phyloP scores from a whole-genome alignment of 2,329 filamentous ascomycete species.

The Metarhizium humberi region DNA sequence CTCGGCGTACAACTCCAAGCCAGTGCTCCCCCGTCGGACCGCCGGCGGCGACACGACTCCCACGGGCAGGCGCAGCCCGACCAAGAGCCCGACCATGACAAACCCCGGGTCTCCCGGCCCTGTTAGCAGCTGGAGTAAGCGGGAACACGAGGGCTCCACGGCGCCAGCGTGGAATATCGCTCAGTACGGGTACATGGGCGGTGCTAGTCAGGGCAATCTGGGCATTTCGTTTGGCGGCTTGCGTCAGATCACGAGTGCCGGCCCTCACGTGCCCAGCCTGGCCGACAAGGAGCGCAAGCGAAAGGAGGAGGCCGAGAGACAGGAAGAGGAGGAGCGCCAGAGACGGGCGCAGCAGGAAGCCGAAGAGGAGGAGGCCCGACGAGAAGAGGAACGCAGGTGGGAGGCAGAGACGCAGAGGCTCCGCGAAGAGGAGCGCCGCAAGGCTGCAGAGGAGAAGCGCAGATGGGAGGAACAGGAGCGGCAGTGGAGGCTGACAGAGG shows the following conservation, averaged over 20 bases:
- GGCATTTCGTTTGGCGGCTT: slow-evolving; percentile 87
- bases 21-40: slow-evolving; percentile 38
- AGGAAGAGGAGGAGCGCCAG: slow-evolving; percentile 43
- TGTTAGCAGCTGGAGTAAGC: slow-evolving; percentile 87
- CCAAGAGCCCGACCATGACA: slow-evolving; percentile 40
- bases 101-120: slow-evolving; percentile 42
- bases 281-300: slow-evolving; percentile 73
- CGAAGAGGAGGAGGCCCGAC: slow-evolving; percentile 52
- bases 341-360: slow-evolving; percentile 37
- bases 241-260: slow-evolving; percentile 81
- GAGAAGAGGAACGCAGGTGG: slow-evolving; percentile 58
- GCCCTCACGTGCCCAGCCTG: slow-evolving; percentile 68
- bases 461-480: slow-evolving; percentile 70
- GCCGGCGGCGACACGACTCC: slow-evolving; percentile 32
- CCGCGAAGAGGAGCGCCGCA: slow-evolving; percentile 50
- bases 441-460: slow-evolving; percentile 58
- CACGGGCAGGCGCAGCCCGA: slow-evolving; percentile 51
- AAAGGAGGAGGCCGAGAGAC: slow-evolving; percentile 51
- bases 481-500: slow-evolving; percentile 69
- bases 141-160: slow-evolving; percentile 68
- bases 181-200: slow-evolving; percentile 97
- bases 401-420: slow-evolving; percentile 53
- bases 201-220: slow-evolving; percentile 89
- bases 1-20: slow-evolving; percentile 32
- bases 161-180: slow-evolving; percentile 96